Percentiles rank a stretch among this genome's conserved stretches.
Evolutionary conservation across 768 basidiomycete genomes (phyloP).

Genomic region (Termitomyces sp.): DNA sequence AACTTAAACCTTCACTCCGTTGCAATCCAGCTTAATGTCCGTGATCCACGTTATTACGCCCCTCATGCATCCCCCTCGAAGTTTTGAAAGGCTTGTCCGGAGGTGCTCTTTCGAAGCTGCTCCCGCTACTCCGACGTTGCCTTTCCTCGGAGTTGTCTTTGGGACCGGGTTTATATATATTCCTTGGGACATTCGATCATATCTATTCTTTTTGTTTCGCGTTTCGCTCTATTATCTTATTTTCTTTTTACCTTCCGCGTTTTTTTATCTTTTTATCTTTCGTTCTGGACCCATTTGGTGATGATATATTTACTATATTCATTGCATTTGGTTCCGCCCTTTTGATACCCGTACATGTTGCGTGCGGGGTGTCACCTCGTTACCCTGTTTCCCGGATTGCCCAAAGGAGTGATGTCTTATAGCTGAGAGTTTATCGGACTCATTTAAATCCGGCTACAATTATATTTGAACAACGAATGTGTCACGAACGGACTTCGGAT

Average conservation of each 20-base stretch:
- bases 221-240: not conserved
- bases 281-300: not conserved
- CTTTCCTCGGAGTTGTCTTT: constrained; percentile 5
- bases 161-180: constrained; percentile 1
- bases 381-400: not conserved
- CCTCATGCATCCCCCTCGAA: not conserved
- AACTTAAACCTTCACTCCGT: not conserved
- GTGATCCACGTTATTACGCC: constrained; percentile 7
- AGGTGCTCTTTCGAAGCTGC: not conserved
- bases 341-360: too few relatives aligned
- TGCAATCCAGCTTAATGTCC: constrained; percentile 7
- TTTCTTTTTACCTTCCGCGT: not conserved
- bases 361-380: not conserved
- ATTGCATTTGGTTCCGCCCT: not conserved
- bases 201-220: not conserved
- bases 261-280: not conserved
- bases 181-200: not conserved
- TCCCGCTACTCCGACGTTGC: not conserved
- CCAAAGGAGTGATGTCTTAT: too few relatives aligned
- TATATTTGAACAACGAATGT: too few relatives aligned
- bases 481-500: too few relatives aligned
- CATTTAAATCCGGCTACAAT: too few relatives aligned
- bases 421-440: too few relatives aligned
- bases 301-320: constrained; percentile 5
- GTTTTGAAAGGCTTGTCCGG: constrained; percentile 3